Evolutionary conservation across 2,329 filamentous ascomycete species (phyloP), one percentile per base, ranked within the genome.

Genomic region (Talaromyces sp.): DNA sequence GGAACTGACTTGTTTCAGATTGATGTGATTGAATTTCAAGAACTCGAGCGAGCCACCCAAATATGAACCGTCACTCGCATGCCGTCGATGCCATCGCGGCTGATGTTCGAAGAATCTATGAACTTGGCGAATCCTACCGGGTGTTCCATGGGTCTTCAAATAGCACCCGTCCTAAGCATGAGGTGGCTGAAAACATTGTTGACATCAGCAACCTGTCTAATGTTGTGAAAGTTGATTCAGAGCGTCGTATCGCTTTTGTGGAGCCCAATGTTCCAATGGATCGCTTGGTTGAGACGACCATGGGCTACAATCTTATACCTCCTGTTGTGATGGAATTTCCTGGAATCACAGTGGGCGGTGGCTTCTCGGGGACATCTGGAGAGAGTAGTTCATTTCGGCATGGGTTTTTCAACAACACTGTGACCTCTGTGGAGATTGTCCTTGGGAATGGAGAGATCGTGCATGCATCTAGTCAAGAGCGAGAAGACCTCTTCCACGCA

Each of bases 61-160:
- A 27, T 27, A 27, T 27, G 24, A 9, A 27, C 4, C 24, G 24
- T 27, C 24, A 27, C 24, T 27, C 24, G 5, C 24, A 5, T 5
- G 24, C 24, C 5, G 24, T 27, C 9, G 9, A 9, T 9, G 9
- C 24, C 24, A 27, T 27, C 9, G 24, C 24, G 24, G 24, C 24
- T 27, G 24, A 27, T 9, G 24, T 27, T 27, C 24, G 24, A 27
- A 27, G 24, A 27, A 5, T 27, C 9, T 27, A 27, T 27, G 24
- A 27, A 9, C 24, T 5, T 27, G 24, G 24, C 24, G 24, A 27
- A 27, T 27, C 24, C 9, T 27, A 27, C 22, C 81, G 87, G n/a
- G 86, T 91, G 66, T 88, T 85, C 62, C 88, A 91, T 72, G 89
- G 89, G 55, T 85, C 86, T 0, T 91, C 88, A 22, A 91, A 90